Base-by-base conservation (phyloP, 345 rosid species). In the Zanthoxylum bungeanum region DNA sequence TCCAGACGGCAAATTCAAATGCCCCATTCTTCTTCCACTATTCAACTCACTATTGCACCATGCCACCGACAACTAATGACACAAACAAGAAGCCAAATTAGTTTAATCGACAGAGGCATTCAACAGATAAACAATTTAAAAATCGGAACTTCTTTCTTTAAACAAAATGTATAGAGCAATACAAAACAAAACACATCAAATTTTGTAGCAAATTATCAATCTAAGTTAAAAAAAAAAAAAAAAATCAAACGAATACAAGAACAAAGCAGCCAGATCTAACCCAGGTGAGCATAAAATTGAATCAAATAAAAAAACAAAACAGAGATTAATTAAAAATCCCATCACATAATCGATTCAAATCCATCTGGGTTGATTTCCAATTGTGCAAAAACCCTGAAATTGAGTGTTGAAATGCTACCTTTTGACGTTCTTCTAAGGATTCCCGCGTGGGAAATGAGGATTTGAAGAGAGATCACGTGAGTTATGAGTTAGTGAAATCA, bases 21-120 rank as follows among this genome's bases (percentile, higher is more conserved):
- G 80, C 81, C 83, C 84, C 91, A 88, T 89, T 51, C 72, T 64
- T 72, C 77, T 81, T 71, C 25, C 21, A 70, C 44, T 76, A 73
- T 37, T 74, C 72, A 58, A 46, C 31, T 42, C 64, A 42, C 51
- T 31, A 62, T 44, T 25, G 65, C 55, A 75, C 28, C 70, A 69
- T 75, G 59, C 76, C 46, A 58, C 64, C n/a, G 39, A 60, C 27
- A 76, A 50, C 67, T 39, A 44, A 44, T 5, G 49, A 71, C 27
- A 21, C 58, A 46, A 70, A 46, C 57, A 44, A 9, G 9, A 33
- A 46, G 25, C 57, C 31, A 3, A 40, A 58, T 40, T 28, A 39
- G 11, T 39, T 14, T 27, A 55, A 9, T 19, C 42, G 34, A 27
- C n/a, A 19, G 27, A 55, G 21, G 7, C 47, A 40, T 16, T 22